Evolutionary conservation across 1,139 yeast species (phyloP).

Genomic region (Debaryomyces subglobosus): DNA sequence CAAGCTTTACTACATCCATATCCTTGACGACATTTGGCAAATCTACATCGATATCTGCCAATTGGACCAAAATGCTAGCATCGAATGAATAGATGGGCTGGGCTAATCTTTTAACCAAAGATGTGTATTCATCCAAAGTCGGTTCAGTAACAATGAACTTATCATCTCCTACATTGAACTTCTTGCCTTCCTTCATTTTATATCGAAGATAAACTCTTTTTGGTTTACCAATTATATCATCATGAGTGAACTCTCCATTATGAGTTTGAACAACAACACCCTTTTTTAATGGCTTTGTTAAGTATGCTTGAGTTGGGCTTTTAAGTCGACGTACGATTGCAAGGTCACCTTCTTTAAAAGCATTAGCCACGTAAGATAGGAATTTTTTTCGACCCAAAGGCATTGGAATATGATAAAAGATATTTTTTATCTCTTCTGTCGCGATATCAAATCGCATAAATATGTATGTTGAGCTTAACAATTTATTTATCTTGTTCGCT

Average conservation of each 20-base stretch:
- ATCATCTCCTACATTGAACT: constrained; percentile 2
- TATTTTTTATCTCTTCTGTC: not conserved
- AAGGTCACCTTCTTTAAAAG: not conserved
- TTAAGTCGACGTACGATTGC: constrained; percentile 9
- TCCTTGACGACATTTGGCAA: not conserved
- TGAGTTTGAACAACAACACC: not conserved
- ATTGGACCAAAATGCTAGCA: constrained; percentile 2
- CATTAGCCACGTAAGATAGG: not conserved
- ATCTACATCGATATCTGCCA: constrained; percentile 2
- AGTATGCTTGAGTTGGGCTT: constrained; percentile 9
- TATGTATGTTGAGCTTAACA: not conserved
- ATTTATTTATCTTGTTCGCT: not conserved
- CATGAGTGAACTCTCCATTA: constrained; percentile 1
- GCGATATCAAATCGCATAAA: not conserved
- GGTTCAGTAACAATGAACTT: constrained; percentile 1
- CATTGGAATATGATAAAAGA: constrained; percentile 6
- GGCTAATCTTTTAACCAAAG: not conserved
- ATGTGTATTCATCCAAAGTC: constrained; percentile 3
- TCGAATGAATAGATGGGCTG: constrained; percentile 6
- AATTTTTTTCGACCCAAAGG: constrained; percentile 1
- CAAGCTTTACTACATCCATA: not conserved
- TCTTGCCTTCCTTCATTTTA: not conserved
- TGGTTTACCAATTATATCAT: constrained; percentile 6
- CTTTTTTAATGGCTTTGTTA: constrained; percentile 4
- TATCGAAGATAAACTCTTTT: constrained; percentile 5